Conservation (phyloP, 768 basidiomycete genomes). For the Tulasnella sp. region DNA sequence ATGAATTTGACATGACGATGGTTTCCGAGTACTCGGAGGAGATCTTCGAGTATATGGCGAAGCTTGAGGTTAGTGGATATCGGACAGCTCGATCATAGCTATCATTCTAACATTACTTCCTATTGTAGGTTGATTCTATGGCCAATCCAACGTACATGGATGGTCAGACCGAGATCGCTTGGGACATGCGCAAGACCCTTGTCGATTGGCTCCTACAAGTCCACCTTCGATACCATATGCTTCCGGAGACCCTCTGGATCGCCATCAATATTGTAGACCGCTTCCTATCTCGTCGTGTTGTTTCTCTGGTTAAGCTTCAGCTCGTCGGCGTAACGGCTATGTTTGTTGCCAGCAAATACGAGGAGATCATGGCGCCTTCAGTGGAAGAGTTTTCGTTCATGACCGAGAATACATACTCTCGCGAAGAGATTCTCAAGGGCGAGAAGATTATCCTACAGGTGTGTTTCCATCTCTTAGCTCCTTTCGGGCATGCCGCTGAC, state of each 20-base stretch:
- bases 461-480: background rate
- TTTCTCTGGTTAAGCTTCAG: constrained; percentile 82
- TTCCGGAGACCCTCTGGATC: constrained; percentile 98
- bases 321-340: constrained; percentile 97
- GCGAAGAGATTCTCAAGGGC: constrained; percentile 96
- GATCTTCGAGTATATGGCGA: constrained; percentile 92
- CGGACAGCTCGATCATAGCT: background rate
- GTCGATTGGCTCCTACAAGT: constrained; percentile 98
- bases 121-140: constrained; percentile 66
- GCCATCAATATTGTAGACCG: constrained; percentile 94
- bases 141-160: constrained; percentile 90
- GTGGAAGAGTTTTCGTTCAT: constrained; percentile 69
- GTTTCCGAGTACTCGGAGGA: constrained; percentile 98
- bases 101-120: background rate
- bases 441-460: constrained; percentile 87
- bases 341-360: constrained; percentile 98
- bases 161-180: constrained; percentile 76
- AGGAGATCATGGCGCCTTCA: constrained; percentile 91
- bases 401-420: constrained; percentile 89
- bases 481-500: background rate
- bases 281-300: constrained; percentile 79
- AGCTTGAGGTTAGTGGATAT: constrained; percentile 63
- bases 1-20: constrained; percentile 83
- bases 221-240: constrained; percentile 96
- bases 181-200: constrained; percentile 91